A percentile compares a stretch with the other conserved stretches of the same genome.
phyloP scores from a whole-genome alignment of 768 basidiomycete genomes.

The Russula sp. region DNA sequence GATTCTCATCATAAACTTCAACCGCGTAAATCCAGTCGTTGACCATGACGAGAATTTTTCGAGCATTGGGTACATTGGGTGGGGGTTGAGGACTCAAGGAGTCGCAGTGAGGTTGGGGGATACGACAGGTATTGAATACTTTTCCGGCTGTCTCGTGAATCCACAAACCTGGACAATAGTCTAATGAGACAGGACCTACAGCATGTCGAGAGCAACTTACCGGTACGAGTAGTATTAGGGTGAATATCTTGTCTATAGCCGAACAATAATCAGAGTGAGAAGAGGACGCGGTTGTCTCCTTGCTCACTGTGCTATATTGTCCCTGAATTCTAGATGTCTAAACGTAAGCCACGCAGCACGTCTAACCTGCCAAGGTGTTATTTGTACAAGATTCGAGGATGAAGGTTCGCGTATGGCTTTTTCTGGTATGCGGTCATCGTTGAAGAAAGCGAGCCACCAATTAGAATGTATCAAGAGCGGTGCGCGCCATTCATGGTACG shows the following conservation, averaged over 20 bases:
- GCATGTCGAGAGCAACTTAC: conserved; percentile 37
- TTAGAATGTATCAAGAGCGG: conserved; percentile 89
- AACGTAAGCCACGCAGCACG: conserved; percentile 79
- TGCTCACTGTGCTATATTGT: conserved; percentile 58
- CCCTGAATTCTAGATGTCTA: conserved; percentile 71
- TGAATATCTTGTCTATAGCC: conserved; percentile 59
- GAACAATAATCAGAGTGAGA: neutral
- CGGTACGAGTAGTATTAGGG: conserved; percentile 69
- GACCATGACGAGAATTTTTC: conserved; percentile 64
- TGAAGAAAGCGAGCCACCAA: conserved; percentile 89
- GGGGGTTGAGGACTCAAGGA: conserved; percentile 50
- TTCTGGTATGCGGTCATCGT: conserved; percentile 64
- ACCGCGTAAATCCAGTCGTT: conserved; percentile 80
- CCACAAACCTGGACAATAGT: conserved; percentile 51
- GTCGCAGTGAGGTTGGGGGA: conserved; percentile 69
- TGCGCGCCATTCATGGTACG: conserved; percentile 84
- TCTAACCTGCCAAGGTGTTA: conserved; percentile 82
- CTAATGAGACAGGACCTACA: neutral
- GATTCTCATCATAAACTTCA: conserved; percentile 53
- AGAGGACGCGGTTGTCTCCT: neutral
- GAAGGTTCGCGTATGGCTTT: conserved; percentile 33
- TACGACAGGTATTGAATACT: conserved; percentile 75
- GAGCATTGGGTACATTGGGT: conserved; percentile 46
- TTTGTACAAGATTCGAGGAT: conserved; percentile 33
- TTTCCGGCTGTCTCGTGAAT: conserved; percentile 53